Evolutionary conservation across 768 basidiomycete genomes (phyloP).

Genomic region (Sarcomyxa edulis): DNA sequence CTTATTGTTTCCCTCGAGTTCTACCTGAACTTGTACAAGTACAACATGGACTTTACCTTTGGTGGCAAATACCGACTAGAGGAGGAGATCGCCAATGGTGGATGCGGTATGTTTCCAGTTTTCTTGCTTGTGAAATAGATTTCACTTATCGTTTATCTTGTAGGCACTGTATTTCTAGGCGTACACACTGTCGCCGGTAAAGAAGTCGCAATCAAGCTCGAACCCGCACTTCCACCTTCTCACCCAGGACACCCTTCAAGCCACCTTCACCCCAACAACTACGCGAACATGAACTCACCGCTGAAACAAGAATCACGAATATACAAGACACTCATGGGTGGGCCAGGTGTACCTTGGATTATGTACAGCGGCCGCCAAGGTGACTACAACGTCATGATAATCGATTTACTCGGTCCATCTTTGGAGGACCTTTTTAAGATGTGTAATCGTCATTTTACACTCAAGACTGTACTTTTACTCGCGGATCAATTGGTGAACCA

Average conservation of each 20-base stretch:
- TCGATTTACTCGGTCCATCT: constrained; percentile 91
- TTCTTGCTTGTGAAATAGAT: too few species aligned
- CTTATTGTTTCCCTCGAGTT: too few species aligned
- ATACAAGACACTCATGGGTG: constrained; percentile 88
- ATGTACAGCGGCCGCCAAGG: constrained; percentile 90
- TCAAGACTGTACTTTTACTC: constrained; percentile 91
- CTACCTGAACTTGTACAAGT: constrained; percentile 1
- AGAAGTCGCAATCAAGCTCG: constrained; percentile 80
- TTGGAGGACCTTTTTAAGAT: constrained; percentile 84
- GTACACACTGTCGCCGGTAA: constrained; percentile 80
- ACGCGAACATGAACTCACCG: constrained; percentile 39
- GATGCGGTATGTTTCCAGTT: constrained; percentile 51
- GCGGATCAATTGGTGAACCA: constrained; percentile 89
- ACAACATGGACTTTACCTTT: constrained; percentile 43
- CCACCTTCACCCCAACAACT: constrained; percentile 11
- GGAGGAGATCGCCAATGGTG: constrained; percentile 77
- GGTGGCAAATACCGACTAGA: constrained; percentile 76
- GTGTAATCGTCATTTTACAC: constrained; percentile 87
- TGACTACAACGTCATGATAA: constrained; percentile 96
- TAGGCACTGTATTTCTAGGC: constrained; percentile 74
- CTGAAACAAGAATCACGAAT: constrained; percentile 88
- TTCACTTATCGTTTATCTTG: constrained; percentile 10
- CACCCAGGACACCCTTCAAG: too few species aligned
- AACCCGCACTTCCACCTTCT: constrained; percentile 62
- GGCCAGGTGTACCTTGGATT: constrained; percentile 86